Percentiles rank a stretch among this genome's conserved stretches.
Evolutionary conservation across 768 basidiomycete species (phyloP).

Genomic region (Psilocybe cubensis): DNA sequence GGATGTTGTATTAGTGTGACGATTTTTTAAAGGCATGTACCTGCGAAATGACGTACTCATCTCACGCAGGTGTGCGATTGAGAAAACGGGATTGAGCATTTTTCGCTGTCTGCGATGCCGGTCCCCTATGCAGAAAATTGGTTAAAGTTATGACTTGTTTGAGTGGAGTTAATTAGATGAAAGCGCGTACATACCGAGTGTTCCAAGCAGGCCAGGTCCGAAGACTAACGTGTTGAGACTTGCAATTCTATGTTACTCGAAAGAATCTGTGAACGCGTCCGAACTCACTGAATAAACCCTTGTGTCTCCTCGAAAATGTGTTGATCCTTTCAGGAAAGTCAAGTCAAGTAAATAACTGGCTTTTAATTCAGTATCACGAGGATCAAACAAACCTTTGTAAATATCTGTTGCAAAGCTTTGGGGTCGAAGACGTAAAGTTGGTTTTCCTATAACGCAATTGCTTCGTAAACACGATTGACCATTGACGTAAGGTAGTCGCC

Average conservation of each 20-base stretch:
- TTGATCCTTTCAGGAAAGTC: conserved; percentile 28
- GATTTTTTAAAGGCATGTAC: no score
- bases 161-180: background rate
- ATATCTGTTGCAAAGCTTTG: conserved; percentile 45
- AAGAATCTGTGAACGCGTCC: no score
- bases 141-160: background rate
- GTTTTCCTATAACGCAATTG: conserved; percentile 22
- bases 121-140: conserved; percentile 32
- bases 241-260: background rate
- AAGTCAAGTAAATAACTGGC: background rate
- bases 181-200: conserved; percentile 24
- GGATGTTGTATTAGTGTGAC: background rate
- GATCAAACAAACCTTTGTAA: conserved; percentile 35
- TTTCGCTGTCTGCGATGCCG: conserved; percentile 45
- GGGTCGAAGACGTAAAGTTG: conserved; percentile 48
- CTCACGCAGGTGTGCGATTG: conserved; percentile 41
- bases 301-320: conserved; percentile 30
- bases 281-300: conserved; percentile 24
- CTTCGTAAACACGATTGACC: background rate
- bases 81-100: conserved; percentile 49
- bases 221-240: conserved; percentile 22
- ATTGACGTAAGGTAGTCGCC: background rate
- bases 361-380: background rate
- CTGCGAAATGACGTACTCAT: background rate
- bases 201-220: conserved; percentile 30